Conservation (phyloP, 768 basidiomycete genomes). For the Boletus pseudopeckii region DNA sequence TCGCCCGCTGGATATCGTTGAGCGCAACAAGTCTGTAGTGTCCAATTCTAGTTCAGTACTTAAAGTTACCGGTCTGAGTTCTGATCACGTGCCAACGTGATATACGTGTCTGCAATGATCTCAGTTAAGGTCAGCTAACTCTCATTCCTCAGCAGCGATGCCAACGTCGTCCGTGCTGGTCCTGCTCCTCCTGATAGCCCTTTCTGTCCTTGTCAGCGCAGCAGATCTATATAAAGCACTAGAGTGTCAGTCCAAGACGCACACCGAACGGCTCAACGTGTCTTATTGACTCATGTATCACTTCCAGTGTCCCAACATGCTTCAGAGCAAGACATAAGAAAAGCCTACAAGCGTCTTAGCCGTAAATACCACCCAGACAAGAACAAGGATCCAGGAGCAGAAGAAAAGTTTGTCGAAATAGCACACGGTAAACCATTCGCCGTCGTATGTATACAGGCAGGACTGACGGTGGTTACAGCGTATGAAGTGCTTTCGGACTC, state of each 20-base stretch:
- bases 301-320: constrained; percentile 65
- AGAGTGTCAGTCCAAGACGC: constrained; percentile 60
- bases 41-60: background rate
- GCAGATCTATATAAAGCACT: constrained; percentile 80
- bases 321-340: constrained; percentile 84
- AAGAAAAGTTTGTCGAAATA: constrained; percentile 86
- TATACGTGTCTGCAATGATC: constrained; percentile 29
- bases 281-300: constrained; percentile 23
- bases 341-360: constrained; percentile 88
- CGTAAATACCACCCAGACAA: constrained; percentile 94
- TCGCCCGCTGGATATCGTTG: constrained; percentile 1
- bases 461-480: constrained; percentile 43
- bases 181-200: constrained; percentile 30
- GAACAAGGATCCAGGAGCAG: constrained; percentile 80
- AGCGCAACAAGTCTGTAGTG: background rate
- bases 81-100: constrained; percentile 26
- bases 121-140: background rate
- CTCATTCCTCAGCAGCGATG: constrained; percentile 18
- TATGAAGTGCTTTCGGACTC: constrained; percentile 93
- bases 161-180: constrained; percentile 23
- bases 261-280: constrained; percentile 16
- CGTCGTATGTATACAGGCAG: background rate
- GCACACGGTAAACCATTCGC: constrained; percentile 61
- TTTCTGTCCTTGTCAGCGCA: constrained; percentile 39
- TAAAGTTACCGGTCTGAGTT: background rate